Evolutionary conservation across 495 filamentous ascomycete genomes (phyloP).

Genomic region (Chaetomium cochliodes): DNA sequence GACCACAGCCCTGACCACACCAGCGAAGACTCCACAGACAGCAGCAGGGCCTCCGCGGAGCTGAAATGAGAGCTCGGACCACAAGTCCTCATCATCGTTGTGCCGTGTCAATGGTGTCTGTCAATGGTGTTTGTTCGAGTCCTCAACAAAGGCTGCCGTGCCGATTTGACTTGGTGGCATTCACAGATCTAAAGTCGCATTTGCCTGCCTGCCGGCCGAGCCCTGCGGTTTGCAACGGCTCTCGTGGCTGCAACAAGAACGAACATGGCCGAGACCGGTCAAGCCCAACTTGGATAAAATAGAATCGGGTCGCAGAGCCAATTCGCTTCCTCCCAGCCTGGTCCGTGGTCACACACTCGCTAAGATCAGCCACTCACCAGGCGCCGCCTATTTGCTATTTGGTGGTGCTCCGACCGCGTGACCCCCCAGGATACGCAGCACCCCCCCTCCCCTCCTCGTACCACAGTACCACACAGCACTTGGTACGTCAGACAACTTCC

Average conservation of each 20-base stretch:
- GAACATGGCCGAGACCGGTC: not conserved
- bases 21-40: not conserved
- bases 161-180: too few species aligned
- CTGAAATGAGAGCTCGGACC: conserved; percentile 1
- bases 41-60: conserved; percentile 9
- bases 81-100: too few species aligned
- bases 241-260: too few species aligned
- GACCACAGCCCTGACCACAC: not conserved
- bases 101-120: too few species aligned
- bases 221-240: too few species aligned
- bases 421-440: not conserved
- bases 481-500: not conserved
- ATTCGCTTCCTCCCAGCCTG: not conserved
- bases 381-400: not conserved
- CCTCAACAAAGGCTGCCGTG: too few species aligned
- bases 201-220: too few species aligned
- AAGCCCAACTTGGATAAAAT: not conserved
- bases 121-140: too few species aligned
- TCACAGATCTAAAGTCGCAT: too few species aligned
- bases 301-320: not conserved
- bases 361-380: conserved; percentile 4
- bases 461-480: too few species aligned
- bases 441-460: too few species aligned
- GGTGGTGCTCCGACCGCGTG: not conserved
- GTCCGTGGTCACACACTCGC: not conserved